Evolutionary conservation across 148 eudicot genomes (phyloP).

Genomic region (Heliamphora exappendiculata): DNA sequence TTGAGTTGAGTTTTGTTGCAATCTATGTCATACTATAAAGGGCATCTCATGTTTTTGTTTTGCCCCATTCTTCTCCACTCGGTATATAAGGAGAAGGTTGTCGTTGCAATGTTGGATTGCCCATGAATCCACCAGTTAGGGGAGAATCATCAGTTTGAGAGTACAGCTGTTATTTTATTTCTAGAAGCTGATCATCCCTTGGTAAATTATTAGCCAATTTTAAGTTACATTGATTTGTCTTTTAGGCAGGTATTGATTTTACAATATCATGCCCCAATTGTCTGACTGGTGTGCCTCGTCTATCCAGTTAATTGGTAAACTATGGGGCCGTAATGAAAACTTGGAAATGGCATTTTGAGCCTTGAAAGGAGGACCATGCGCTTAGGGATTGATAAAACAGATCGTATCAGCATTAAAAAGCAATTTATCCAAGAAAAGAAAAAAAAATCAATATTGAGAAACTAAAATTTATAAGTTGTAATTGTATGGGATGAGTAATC

Average conservation of each 20-base stretch:
- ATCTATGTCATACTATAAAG: neutral
- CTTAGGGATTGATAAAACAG: too few species aligned
- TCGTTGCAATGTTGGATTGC: neutral
- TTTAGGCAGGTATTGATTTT: neutral
- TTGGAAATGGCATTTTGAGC: neutral
- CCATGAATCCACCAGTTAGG: neutral
- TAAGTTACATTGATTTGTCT: neutral
- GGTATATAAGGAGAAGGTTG: neutral
- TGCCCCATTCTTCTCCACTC: neutral
- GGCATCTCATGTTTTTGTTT: neutral
- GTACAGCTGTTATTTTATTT: neutral
- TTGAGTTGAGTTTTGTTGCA: neutral
- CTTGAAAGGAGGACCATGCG: too few species aligned
- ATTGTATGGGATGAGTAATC: too few species aligned
- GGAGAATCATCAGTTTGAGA: neutral
- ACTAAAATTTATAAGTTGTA: too few species aligned
- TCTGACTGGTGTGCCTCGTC: neutral
- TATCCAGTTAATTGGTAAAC: neutral
- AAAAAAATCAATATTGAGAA: too few species aligned
- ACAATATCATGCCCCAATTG: neutral
- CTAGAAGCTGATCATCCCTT: neutral
- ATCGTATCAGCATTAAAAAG: too few species aligned
- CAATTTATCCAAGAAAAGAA: too few species aligned
- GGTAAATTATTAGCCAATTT: neutral
- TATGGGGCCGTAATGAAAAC: neutral